These are phyloP conservation scores for Pichia sp. DNA, from an alignment of 1,139 yeast genomes.

Conservation along the genomic window DNA sequence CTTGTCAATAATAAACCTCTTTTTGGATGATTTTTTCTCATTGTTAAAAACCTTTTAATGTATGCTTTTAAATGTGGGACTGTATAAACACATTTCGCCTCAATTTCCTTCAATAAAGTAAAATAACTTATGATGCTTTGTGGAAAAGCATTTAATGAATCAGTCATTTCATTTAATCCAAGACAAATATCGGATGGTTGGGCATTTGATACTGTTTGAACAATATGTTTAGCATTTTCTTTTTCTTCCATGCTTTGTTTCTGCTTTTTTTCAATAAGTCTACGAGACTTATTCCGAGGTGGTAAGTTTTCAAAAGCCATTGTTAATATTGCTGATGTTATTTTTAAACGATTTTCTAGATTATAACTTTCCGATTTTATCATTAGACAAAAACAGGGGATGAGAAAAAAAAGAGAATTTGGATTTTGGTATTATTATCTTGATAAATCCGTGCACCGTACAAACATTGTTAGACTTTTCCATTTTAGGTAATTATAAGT, in stretches of 20 bases:
- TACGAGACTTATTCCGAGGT: conserved; percentile 44
- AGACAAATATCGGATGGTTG: conserved; percentile 48
- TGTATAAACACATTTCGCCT: conserved; percentile 81
- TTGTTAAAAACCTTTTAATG: conserved; percentile 51
- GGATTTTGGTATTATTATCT: too few relatives aligned
- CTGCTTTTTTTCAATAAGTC: conserved; percentile 34
- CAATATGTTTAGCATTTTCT: conserved; percentile 2
- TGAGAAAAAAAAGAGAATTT: neutral
- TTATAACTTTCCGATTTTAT: neutral
- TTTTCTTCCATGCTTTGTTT: conserved; percentile 17
- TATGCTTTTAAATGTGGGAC: conserved; percentile 59
- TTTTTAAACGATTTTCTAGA: neutral
- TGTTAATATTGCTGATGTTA: neutral
- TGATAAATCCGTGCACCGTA: neutral
- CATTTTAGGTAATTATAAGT: neutral
- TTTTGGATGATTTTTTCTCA: conserved; percentile 34
- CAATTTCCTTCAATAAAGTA: conserved; percentile 85
- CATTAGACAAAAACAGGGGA: neutral
- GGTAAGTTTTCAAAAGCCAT: conserved; percentile 37
- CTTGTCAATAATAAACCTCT: conserved; percentile 30
- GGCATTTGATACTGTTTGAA: conserved; percentile 6
- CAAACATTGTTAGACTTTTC: neutral
- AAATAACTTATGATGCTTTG: conserved; percentile 75
- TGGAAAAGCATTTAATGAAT: conserved; percentile 89
- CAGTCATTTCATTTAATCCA: conserved; percentile 86